A percentile compares a stretch with the other conserved stretches of the same genome.
These are phyloP conservation scores for Candida parachauliodes DNA, from an alignment of 805 yeast genomes.

Conservation along the genomic window DNA sequence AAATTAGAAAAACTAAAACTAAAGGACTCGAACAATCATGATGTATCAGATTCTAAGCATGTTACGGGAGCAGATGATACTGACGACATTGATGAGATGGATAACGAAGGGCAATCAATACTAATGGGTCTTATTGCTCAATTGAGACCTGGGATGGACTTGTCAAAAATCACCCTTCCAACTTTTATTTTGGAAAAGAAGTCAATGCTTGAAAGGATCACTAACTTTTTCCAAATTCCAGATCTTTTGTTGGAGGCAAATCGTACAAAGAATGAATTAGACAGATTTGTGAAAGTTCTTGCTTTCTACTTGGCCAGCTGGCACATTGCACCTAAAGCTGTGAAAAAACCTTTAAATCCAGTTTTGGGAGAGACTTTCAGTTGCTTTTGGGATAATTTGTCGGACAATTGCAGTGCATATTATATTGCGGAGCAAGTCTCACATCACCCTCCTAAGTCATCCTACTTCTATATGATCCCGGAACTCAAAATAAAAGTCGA, in stretches of 20 bases:
- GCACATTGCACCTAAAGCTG: slow-evolving; percentile 99
- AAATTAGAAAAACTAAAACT: slow-evolving; percentile 21
- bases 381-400: slow-evolving; percentile 88
- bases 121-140: slow-evolving; percentile 85
- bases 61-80: slow-evolving; percentile 15
- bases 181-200: slow-evolving; percentile 93
- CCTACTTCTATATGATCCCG: slow-evolving; percentile 87
- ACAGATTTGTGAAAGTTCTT: slow-evolving; percentile 70
- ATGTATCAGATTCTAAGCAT: slow-evolving; percentile 8
- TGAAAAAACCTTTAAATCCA: slow-evolving; percentile 94
- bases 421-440: slow-evolving; percentile 93
- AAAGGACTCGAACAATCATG: neutral
- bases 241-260: slow-evolving; percentile 70
- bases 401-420: slow-evolving; percentile 63
- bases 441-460: slow-evolving; percentile 97
- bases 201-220: slow-evolving; percentile 92
- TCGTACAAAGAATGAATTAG: slow-evolving; percentile 49
- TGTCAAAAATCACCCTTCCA: slow-evolving; percentile 88
- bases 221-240: slow-evolving; percentile 83
- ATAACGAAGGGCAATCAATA: slow-evolving; percentile 84
- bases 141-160: slow-evolving; percentile 87
- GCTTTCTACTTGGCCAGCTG: slow-evolving; percentile 93
- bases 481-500: slow-evolving; percentile 78
- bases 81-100: slow-evolving; percentile 90
- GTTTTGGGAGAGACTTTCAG: slow-evolving; percentile 88